Evolutionary conservation across 1,284 basidiomycete genomes (phyloP).

Genomic region (Heterobasidion occidentale): DNA sequence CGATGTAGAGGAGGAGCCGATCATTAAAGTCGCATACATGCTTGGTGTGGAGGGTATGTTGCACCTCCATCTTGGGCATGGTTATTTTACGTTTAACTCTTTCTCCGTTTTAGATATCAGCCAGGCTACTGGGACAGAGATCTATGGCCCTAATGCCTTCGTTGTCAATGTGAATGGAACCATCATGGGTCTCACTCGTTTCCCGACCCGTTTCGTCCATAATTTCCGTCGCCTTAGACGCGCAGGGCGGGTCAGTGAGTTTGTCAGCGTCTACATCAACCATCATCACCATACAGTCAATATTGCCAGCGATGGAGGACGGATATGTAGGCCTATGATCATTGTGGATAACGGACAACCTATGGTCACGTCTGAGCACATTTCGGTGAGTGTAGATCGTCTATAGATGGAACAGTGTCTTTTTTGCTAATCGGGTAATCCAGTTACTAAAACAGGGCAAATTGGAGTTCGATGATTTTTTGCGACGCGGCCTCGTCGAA

Average conservation of each 20-base stretch:
- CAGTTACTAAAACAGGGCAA: slow-evolving; percentile 77
- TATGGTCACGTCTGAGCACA: slow-evolving; percentile 78
- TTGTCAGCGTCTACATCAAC: slow-evolving; percentile 96
- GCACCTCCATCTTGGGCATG: slow-evolving; percentile 2
- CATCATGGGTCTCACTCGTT: slow-evolving; percentile 89
- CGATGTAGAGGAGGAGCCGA: slow-evolving; percentile 94
- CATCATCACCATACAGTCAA: slow-evolving; percentile 93
- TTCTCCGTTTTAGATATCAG: slow-evolving; percentile 65
- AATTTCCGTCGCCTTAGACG: slow-evolving; percentile 92
- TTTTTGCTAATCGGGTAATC: slow-evolving; percentile 4
- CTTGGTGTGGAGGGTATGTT: slow-evolving; percentile 86
- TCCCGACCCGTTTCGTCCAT: slow-evolving; percentile 80
- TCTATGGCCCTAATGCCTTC: slow-evolving; percentile 88
- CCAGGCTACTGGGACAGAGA: slow-evolving; percentile 90
- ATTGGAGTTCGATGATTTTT: slow-evolving; percentile 91
- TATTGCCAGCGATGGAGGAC: slow-evolving; percentile 95
- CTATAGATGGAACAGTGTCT: neutral
- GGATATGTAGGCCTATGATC: slow-evolving; percentile 97
- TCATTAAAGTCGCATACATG: slow-evolving; percentile 86
- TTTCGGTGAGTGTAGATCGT: slow-evolving; percentile 45
- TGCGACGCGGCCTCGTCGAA: slow-evolving; percentile 93
- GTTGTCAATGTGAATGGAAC: slow-evolving; percentile 97
- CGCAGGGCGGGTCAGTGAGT: slow-evolving; percentile 90
- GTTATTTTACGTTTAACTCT: neutral
- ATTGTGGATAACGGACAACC: slow-evolving; percentile 87